Base-by-base conservation (phyloP, 2,329 filamentous ascomycete genomes). In the Ophiostoma novo-ulmi region DNA sequence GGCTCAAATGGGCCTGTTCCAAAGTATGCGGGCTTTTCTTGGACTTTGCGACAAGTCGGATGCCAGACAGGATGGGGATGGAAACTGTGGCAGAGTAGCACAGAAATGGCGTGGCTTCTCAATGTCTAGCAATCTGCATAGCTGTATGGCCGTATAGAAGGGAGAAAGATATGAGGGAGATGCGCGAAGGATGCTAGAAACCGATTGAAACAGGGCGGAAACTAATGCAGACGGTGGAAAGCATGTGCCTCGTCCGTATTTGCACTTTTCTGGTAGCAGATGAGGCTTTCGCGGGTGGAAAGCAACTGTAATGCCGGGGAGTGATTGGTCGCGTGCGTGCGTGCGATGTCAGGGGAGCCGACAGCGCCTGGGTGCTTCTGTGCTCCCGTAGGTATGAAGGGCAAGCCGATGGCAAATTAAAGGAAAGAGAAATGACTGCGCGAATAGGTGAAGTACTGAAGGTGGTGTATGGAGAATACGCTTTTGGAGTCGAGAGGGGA, bases 241-340 rank as follows among this genome's bases (percentile, higher is more conserved):
- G 10, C 11, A 11, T 65, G 61, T 35, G 36, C 63, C 20, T 39
- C 36, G 63, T 65, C 63, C 20, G 63, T 65, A 31, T 17, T 31
- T 64, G 13, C 26, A 36, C 31, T 64, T 38, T 36, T 20, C 61
- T 38, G 6, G 20, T 5, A n/a, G 61, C 20, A 38, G 61, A n/a
- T 64, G 61, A 64, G 61, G 61, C 17, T 64, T 10, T 61, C 11
- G 20, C 61, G 14, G 35, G 13, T 61, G 13, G 20, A 64, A n/a
- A 64, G 14, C 17, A 14, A 35, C 52, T 58, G 61, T 26, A 35
- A 5, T 20, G 31, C 26, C 61, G 55, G 35, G 36, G 65, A 11
- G 14, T 70, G 66, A 36, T 68, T 70, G 69, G 58, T 69, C 68
- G 71, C 71, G 71, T 70, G 71, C 71, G 71, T 70, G 71, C 65